phyloP scores from a whole-genome alignment of 768 basidiomycete genomes.

The Tubosaeta sp. region DNA sequence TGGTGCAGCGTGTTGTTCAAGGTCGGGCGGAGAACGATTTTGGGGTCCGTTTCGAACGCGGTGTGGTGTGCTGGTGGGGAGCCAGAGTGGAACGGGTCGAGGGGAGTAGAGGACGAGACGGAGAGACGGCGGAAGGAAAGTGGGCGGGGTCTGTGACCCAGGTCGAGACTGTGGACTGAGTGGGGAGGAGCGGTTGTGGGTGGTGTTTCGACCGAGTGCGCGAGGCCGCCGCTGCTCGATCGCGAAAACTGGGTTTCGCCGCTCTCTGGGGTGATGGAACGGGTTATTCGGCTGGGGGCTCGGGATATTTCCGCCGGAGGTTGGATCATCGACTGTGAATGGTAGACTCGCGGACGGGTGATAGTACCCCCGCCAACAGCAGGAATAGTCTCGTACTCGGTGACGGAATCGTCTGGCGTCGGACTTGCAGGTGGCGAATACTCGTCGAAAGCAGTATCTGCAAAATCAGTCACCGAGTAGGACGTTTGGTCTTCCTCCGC shows the following conservation, averaged over 20 bases:
- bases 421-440: constrained; percentile 44
- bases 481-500: constrained; percentile 38
- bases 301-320: constrained; percentile 31
- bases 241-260: constrained; percentile 46
- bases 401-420: constrained; percentile 38
- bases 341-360: constrained; percentile 79
- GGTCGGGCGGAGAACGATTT: constrained; percentile 60
- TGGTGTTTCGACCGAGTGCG: constrained; percentile 44
- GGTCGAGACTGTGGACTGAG: constrained; percentile 14
- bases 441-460: constrained; percentile 48
- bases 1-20: constrained; percentile 79
- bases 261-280: constrained; percentile 44
- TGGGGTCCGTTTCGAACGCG: constrained; percentile 41
- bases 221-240: constrained; percentile 44
- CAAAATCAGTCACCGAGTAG: constrained; percentile 71
- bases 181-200: constrained; percentile 33
- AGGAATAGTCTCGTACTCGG: constrained; percentile 83
- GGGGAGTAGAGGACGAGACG: constrained; percentile 29
- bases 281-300: constrained; percentile 6
- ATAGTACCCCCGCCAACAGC: constrained; percentile 90
- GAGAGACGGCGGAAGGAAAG: constrained; percentile 31
- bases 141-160: constrained; percentile 14
- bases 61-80: constrained; percentile 33
- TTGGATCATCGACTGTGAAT: constrained; percentile 77
- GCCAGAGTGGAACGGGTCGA: constrained; percentile 32